Evolutionary conservation across 1,139 yeast genomes (phyloP), one percentile per base, ranked within the genome.

Genomic region (Protomyces inundatus): DNA sequence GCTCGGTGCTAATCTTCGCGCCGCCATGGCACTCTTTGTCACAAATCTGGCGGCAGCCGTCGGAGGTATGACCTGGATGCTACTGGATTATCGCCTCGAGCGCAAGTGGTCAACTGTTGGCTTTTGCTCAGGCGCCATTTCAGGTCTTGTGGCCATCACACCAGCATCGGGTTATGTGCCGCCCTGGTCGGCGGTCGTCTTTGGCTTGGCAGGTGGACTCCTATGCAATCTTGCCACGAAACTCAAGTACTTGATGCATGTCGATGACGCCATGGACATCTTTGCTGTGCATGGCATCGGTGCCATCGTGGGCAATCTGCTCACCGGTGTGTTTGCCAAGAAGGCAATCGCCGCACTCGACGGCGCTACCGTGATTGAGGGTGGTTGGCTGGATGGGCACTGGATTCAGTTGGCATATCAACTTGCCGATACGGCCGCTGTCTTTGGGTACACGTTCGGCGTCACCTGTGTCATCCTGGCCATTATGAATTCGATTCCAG

Each of bases 141-240:
- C 96, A 51, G 98, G 98, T 68, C 82, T 91, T 67, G 97, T 91
- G 56, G 97, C 96, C 73, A 88, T 91, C 70, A 93, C 98, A 5
- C 98, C 98, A 65, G 97, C 95, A 69, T 97, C 98, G 42, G 98
- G 98, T 68, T 91, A 80, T 73, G 96, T 91, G 59, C 97, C 97
- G 63, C 86, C 91, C 65, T 90, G 91, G 83, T 84, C 91, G 64
- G 82, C 97, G 0, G 83, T 90, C 48, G 84, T 89, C 65, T 88
- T 90, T 72, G 98, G 98, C 71, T 81, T 83, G 62, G 79, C 83
- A 82, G 74, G 96, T 95, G 53, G 89, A 85, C 76, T 85, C n/a
- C 84, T 87, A 50, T 93, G 98, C 82, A 91, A 93, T 80, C 88
- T 88, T 72, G 80, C 96, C 64, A 93, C 98, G 68, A 95, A 88